phyloP scores from a whole-genome alignment of 352 stramenopile genomes.

The Labyrinthula sp. region DNA sequence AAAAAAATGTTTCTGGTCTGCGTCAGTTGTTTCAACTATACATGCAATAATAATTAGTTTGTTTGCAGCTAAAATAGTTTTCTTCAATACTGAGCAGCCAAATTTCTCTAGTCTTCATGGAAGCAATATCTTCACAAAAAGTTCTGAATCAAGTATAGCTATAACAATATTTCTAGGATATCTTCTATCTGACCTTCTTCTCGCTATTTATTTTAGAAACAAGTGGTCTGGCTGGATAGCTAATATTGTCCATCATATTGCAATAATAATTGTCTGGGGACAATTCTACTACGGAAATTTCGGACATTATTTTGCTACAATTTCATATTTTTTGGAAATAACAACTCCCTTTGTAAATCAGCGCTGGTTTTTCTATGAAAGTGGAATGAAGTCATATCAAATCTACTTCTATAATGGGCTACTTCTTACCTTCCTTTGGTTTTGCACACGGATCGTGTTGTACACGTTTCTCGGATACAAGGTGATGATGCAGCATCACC shows the following conservation, averaged over 20 bases:
- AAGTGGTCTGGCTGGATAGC: slow-evolving; percentile 23
- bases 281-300: slow-evolving; percentile 9
- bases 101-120: not conserved
- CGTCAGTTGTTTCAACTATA: slow-evolving; percentile 13
- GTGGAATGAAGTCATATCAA: slow-evolving; percentile 7
- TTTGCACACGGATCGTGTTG: slow-evolving; percentile 17
- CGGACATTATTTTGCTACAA: slow-evolving; percentile 7
- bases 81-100: slow-evolving; percentile 1
- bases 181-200: slow-evolving; percentile 18
- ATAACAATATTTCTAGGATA: slow-evolving; percentile 21
- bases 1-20: slow-evolving; percentile 24
- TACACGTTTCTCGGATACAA: slow-evolving; percentile 7
- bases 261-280: slow-evolving; percentile 15
- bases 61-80: too few relatives aligned
- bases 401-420: slow-evolving; percentile 27
- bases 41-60: slow-evolving; percentile 15
- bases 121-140: slow-evolving; percentile 21
- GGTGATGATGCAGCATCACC: slow-evolving; percentile 2
- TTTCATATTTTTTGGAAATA: slow-evolving; percentile 21
- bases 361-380: slow-evolving; percentile 27
- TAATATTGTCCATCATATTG: slow-evolving; percentile 23
- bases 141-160: slow-evolving; percentile 7
- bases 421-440: slow-evolving; percentile 15
- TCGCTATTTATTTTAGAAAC: slow-evolving; percentile 10
- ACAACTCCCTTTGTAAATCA: slow-evolving; percentile 27